Percentiles rank a stretch among this genome's conserved stretches.
phyloP scores from a whole-genome alignment of 495 filamentous ascomycete genomes.

The Talaromyces thailandensis region DNA sequence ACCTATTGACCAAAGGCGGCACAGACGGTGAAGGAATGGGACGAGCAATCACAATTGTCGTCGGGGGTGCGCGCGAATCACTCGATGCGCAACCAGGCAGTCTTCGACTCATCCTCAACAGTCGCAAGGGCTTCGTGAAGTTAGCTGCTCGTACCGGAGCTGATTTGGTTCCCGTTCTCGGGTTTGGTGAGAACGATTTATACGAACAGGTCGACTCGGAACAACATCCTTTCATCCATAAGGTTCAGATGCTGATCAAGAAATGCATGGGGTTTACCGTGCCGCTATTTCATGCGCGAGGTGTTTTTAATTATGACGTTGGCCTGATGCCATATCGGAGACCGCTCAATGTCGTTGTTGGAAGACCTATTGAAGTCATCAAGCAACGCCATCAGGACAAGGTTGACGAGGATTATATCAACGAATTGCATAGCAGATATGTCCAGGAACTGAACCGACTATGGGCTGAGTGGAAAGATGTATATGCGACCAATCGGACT shows the following conservation, averaged over 20 bases:
- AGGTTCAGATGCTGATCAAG: conserved; percentile 72
- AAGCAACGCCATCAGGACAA: conserved; percentile 41
- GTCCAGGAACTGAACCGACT: conserved; percentile 67
- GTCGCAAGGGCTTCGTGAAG: conserved; percentile 89
- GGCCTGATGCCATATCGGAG: conserved; percentile 89
- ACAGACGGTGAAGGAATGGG: conserved; percentile 82
- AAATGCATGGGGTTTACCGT: conserved; percentile 85
- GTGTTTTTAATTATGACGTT: conserved; percentile 96
- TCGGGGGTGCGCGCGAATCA: conserved; percentile 87
- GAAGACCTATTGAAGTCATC: conserved; percentile 63
- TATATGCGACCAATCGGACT: conserved; percentile 61
- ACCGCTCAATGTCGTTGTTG: conserved; percentile 82
- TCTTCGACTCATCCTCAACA: conserved; percentile 65
- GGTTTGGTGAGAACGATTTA: conserved; percentile 91
- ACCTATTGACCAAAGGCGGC: conserved; percentile 71
- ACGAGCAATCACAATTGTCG: conserved; percentile 88
- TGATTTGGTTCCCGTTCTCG: conserved; percentile 82
- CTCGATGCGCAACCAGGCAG: conserved; percentile 73
- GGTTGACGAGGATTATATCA: conserved; percentile 65
- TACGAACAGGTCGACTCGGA: conserved; percentile 77
- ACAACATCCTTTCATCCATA: conserved; percentile 63
- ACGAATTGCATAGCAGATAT: conserved; percentile 70
- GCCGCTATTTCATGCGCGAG: conserved; percentile 80
- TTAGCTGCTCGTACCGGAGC: conserved; percentile 83
- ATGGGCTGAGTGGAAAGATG: conserved; percentile 85